Conservation (phyloP, 2,329 filamentous ascomycete species). For the Paramyrothecium sp. region DNA sequence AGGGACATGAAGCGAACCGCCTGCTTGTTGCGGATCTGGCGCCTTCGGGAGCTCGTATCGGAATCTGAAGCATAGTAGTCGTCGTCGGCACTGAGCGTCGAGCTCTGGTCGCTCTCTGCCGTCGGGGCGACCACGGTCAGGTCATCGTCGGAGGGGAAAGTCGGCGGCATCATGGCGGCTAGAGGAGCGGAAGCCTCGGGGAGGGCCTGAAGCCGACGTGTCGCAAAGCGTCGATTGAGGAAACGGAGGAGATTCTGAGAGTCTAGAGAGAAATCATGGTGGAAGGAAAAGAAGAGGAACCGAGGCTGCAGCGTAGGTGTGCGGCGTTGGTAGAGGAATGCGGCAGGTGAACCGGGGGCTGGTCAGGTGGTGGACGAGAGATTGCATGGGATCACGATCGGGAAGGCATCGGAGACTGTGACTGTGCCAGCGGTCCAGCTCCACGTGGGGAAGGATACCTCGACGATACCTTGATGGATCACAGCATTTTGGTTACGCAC, state of each 20-base stretch:
- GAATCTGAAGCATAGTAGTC: slow-evolving; percentile 11
- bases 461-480: neutral
- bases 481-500: neutral
- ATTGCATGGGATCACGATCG: neutral
- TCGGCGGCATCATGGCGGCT: slow-evolving; percentile 18
- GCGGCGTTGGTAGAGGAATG: neutral
- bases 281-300: neutral
- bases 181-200: neutral
- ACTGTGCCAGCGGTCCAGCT: neutral
- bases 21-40: slow-evolving; percentile 24
- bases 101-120: slow-evolving; percentile 19
- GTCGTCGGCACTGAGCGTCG: slow-evolving; percentile 15
- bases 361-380: neutral
- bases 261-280: neutral
- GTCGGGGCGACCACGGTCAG: slow-evolving; percentile 11
- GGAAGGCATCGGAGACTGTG: neutral
- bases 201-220: neutral
- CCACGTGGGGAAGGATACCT: neutral
- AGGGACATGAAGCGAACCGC: slow-evolving; percentile 48
- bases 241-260: neutral
- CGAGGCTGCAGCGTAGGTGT: slow-evolving; percentile 13
- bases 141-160: slow-evolving; percentile 13
- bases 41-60: slow-evolving; percentile 15
- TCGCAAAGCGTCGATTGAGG: neutral
- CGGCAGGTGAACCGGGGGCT: neutral